Percentiles rank a stretch among this genome's conserved stretches.
These are phyloP conservation scores for Kodamaea sp. DNA, from an alignment of 1,139 yeast genomes.

Conservation along the genomic window DNA sequence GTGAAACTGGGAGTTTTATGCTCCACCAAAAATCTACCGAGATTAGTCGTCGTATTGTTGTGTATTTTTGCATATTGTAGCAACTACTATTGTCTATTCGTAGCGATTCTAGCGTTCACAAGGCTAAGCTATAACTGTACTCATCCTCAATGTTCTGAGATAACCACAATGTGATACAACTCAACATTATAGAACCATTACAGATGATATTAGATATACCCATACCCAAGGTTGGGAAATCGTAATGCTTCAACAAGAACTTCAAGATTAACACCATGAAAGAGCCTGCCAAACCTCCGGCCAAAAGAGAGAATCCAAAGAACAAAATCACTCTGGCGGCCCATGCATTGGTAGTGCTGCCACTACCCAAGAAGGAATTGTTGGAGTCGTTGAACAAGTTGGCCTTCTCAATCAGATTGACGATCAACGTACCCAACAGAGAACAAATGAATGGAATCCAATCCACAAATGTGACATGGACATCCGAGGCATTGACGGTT, in stretches of 20 bases:
- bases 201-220: constrained; percentile 87
- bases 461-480: constrained; percentile 87
- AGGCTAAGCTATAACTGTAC: constrained; percentile 85
- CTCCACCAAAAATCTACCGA: too few relatives aligned
- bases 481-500: constrained; percentile 79
- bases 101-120: too few relatives aligned
- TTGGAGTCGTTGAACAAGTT: constrained; percentile 62
- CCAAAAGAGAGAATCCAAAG: constrained; percentile 86
- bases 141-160: constrained; percentile 96
- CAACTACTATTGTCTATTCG: too few relatives aligned
- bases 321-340: constrained; percentile 89
- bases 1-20: too few relatives aligned
- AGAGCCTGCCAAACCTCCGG: constrained; percentile 94
- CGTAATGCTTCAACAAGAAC: constrained; percentile 74
- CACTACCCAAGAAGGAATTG: constrained; percentile 52
- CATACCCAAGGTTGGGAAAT: constrained; percentile 91
- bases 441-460: constrained; percentile 95
- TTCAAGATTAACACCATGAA: constrained; percentile 84
- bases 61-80: too few relatives aligned
- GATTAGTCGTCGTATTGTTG: too few relatives aligned
- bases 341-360: constrained; percentile 67
- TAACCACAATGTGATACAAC: constrained; percentile 87
- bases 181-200: constrained; percentile 77
- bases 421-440: constrained; percentile 86
- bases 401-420: constrained; percentile 86